Evolutionary conservation across 306 rosid genomes (phyloP).

Genomic region (Pterocarpus macrocarpus): DNA sequence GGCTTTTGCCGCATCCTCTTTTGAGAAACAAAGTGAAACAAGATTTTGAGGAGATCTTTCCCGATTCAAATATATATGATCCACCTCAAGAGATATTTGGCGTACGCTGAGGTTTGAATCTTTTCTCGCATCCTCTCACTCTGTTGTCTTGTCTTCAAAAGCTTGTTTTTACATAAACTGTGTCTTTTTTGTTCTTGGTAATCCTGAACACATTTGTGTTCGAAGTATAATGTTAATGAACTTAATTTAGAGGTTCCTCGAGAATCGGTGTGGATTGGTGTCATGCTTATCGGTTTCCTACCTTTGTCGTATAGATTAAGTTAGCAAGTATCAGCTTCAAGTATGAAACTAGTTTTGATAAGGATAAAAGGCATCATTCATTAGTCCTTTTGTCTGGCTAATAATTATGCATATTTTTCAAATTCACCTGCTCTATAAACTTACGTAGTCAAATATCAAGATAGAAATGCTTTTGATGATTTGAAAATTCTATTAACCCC

Average conservation of each 20-base stretch:
- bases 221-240: conserved; percentile 9
- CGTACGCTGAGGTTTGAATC: conserved; percentile 63
- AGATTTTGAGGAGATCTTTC: conserved; percentile 96
- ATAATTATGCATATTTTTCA: conserved; percentile 17
- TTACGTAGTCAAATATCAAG: background rate
- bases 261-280: conserved; percentile 1
- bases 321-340: conserved; percentile 10
- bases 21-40: conserved; percentile 93
- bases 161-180: background rate
- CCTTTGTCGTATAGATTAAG: conserved; percentile 1
- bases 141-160: background rate
- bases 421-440: background rate
- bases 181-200: background rate
- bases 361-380: conserved; percentile 11
- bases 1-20: conserved; percentile 92
- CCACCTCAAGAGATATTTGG: conserved; percentile 97
- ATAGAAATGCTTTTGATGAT: conserved; percentile 7
- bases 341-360: conserved; percentile 25
- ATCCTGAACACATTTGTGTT: background rate
- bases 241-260: conserved; percentile 14
- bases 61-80: conserved; percentile 81
- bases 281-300: background rate
- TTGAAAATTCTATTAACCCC: background rate
- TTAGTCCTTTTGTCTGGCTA: conserved; percentile 2
- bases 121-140: conserved; percentile 9